These are phyloP conservation scores for Dissophora globulifera DNA, from an alignment of 192 early-diverging fungal species.

Conservation along the genomic window DNA sequence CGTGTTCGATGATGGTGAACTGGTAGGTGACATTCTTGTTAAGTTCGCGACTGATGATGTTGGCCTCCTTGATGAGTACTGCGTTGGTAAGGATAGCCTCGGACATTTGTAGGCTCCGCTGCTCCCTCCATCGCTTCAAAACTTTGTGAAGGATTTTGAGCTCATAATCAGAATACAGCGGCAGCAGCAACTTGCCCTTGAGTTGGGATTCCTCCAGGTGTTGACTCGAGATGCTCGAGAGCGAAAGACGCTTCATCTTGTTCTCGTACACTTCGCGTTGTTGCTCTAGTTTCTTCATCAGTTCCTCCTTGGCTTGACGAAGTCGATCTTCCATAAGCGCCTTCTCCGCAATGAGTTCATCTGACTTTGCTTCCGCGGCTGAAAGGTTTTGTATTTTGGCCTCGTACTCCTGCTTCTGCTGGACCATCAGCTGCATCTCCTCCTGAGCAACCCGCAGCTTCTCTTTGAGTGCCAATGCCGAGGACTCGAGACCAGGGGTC, in stretches of 20 bases:
- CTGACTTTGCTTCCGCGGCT: slow-evolving; percentile 50
- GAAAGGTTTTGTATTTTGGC: slow-evolving; percentile 61
- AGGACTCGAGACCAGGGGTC: slow-evolving; percentile 57
- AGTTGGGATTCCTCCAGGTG: slow-evolving; percentile 50
- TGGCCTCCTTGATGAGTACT: slow-evolving; percentile 87
- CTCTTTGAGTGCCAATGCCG: slow-evolving; percentile 53
- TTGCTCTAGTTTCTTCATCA: slow-evolving; percentile 59
- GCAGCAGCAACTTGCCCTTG: slow-evolving; percentile 36
- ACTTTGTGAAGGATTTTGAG: slow-evolving; percentile 54
- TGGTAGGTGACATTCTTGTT: slow-evolving; percentile 85
- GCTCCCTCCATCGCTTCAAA: slow-evolving; percentile 59
- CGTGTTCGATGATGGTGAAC: slow-evolving; percentile 78
- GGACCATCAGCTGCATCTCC: slow-evolving; percentile 62
- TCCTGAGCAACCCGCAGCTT: slow-evolving; percentile 61
- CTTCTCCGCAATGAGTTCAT: slow-evolving; percentile 55
- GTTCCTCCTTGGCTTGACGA: slow-evolving; percentile 60
- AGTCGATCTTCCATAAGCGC: slow-evolving; percentile 57
- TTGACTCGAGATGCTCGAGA: slow-evolving; percentile 34
- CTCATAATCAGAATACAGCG: slow-evolving; percentile 57
- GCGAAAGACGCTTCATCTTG: slow-evolving; percentile 60
- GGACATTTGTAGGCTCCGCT: slow-evolving; percentile 69
- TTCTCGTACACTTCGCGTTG: slow-evolving; percentile 65
- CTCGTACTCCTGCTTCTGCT: slow-evolving; percentile 66
- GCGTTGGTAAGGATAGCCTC: slow-evolving; percentile 76
- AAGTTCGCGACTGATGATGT: slow-evolving; percentile 89